phyloP scores from a whole-genome alignment of 1,139 yeast species.

The Zygoascus sp. region DNA sequence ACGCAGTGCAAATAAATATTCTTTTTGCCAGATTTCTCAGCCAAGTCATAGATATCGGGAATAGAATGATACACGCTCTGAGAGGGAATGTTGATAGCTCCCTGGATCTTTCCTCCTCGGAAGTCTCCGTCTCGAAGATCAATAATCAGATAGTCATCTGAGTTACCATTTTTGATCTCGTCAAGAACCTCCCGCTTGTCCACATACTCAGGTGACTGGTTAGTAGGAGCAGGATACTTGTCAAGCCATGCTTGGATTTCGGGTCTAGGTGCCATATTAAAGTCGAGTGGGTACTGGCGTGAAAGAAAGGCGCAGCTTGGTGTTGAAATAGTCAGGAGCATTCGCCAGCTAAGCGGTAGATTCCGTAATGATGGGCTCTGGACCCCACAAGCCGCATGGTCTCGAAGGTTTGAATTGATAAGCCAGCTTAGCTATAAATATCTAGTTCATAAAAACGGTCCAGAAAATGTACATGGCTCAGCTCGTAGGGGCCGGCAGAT shows the following conservation, averaged over 20 bases:
- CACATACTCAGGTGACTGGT: conserved; percentile 19
- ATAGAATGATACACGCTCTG: conserved; percentile 24
- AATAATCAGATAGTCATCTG: conserved; percentile 20
- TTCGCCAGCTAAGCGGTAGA: too few relatives aligned
- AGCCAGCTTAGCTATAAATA: too few relatives aligned
- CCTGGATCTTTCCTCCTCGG: conserved; percentile 26
- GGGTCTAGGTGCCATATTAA: conserved; percentile 16
- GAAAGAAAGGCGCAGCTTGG: too few relatives aligned
- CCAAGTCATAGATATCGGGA: conserved; percentile 22
- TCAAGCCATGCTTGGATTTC: conserved; percentile 24
- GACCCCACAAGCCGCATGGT: too few relatives aligned
- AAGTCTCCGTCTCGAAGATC: conserved; percentile 27
- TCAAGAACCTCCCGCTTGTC: conserved; percentile 21
- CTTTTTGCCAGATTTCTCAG: conserved; percentile 23
- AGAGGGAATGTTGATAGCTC: conserved; percentile 28
- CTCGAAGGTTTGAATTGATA: too few relatives aligned
- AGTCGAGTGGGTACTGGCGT: too few relatives aligned
- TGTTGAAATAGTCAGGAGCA: too few relatives aligned
- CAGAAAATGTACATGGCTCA: too few relatives aligned
- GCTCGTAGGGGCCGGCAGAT: too few relatives aligned
- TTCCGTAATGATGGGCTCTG: too few relatives aligned
- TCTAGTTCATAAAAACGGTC: too few relatives aligned
- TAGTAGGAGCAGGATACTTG: conserved; percentile 22
- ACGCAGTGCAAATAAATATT: conserved; percentile 23
- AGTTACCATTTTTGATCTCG: conserved; percentile 14